Evolutionary conservation across 169 alveolate genomes (phyloP).

Genomic region (Babesia bovis): DNA sequence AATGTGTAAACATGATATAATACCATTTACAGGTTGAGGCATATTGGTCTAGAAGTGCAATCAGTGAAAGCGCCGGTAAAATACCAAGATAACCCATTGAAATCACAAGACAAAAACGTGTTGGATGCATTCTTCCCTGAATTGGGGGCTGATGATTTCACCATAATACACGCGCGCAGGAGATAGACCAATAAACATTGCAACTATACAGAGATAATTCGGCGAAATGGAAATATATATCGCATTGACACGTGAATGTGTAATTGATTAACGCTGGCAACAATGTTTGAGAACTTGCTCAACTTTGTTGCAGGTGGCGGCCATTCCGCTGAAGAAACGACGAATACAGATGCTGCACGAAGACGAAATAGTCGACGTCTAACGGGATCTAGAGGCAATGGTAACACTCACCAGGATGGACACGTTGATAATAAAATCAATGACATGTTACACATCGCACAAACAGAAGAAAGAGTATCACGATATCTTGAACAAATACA

Average conservation of each 20-base stretch:
- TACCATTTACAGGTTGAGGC: slow-evolving; percentile 24
- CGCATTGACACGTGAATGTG: not conserved
- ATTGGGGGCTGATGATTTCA: slow-evolving; percentile 44
- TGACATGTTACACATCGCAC: slow-evolving; percentile 13
- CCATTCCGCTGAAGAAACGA: not conserved
- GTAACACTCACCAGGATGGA: not conserved
- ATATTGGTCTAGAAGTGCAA: slow-evolving; percentile 35
- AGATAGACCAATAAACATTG: not conserved
- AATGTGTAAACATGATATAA: not conserved
- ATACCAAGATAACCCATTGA: slow-evolving; percentile 47
- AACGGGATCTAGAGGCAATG: not conserved
- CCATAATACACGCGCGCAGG: slow-evolving; percentile 48
- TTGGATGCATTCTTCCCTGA: slow-evolving; percentile 50
- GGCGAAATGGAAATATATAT: slow-evolving; percentile 3
- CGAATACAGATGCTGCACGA: not conserved
- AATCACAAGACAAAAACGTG: slow-evolving; percentile 3
- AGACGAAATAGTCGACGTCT: not conserved
- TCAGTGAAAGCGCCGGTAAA: slow-evolving; percentile 35
- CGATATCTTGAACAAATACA: slow-evolving; percentile 21
- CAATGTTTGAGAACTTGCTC: slow-evolving; percentile 17
- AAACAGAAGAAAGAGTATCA: slow-evolving; percentile 26
- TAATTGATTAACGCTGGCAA: not conserved
- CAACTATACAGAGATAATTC: not conserved
- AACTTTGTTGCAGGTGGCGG: slow-evolving; percentile 15
- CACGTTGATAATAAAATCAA: not conserved